Evolutionary conservation across 768 basidiomycete genomes (phyloP).

Genomic region (Guyanaporus albipodus): DNA sequence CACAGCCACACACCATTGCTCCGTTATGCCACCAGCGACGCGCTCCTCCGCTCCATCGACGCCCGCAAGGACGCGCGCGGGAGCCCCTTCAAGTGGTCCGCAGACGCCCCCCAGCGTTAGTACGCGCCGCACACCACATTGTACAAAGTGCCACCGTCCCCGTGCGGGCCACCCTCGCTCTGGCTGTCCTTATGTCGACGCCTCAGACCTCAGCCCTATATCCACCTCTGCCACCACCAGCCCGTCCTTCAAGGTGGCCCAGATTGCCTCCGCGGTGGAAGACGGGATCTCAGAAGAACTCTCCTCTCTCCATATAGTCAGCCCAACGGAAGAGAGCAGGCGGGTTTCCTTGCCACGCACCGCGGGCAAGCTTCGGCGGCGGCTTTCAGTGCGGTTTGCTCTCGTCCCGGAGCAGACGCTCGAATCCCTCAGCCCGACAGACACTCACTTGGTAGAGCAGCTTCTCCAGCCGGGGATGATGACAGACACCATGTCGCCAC

Average conservation of each 20-base stretch:
- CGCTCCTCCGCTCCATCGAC: constrained; percentile 32
- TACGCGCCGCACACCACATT: constrained; percentile 50
- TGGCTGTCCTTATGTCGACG: constrained; percentile 49
- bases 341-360: constrained; percentile 5
- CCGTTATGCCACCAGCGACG: constrained; percentile 24
- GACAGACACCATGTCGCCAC: constrained; percentile 16
- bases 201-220: constrained; percentile 14
- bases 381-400: constrained; percentile 31
- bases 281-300: constrained; percentile 40
- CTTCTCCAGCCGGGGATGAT: constrained; percentile 45
- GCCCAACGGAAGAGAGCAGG: constrained; percentile 16
- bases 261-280: constrained; percentile 6
- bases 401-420: constrained; percentile 39
- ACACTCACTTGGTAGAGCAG: constrained; percentile 44
- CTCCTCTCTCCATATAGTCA: constrained; percentile 43
- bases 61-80: constrained; percentile 19
- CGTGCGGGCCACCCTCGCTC: constrained; percentile 59
- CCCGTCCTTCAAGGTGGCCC: not conserved
- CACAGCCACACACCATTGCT: not conserved
- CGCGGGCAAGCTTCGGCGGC: constrained; percentile 14
- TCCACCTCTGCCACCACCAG: constrained; percentile 14
- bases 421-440: constrained; percentile 47
- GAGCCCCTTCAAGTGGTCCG: constrained; percentile 1
- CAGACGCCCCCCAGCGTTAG: constrained; percentile 35
- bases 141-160: constrained; percentile 52